Percentiles rank a stretch among this genome's conserved stretches.
Conservation (phyloP, 164 flowering plant genomes). For the Sextonia rubra region DNA sequence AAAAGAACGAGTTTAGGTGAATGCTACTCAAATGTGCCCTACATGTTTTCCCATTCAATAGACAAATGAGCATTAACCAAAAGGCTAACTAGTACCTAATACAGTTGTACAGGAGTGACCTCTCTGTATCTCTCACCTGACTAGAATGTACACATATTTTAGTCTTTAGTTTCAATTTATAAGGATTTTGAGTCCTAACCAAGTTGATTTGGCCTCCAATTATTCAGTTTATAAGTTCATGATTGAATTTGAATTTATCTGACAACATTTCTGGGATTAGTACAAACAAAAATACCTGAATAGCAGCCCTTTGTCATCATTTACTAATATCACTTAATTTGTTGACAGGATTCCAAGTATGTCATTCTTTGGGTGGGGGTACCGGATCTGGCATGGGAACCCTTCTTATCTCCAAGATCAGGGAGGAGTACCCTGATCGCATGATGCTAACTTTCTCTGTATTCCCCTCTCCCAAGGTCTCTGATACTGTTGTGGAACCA, state of each 20-base stretch:
- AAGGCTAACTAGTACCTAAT: no score
- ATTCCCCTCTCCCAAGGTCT: slow-evolving; percentile 8
- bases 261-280: background rate
- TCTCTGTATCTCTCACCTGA: background rate
- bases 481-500: slow-evolving; percentile 10
- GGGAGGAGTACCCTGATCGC: slow-evolving; percentile 11
- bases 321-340: background rate
- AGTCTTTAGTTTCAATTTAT: background rate
- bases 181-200: background rate
- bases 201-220: background rate
- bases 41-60: no score
- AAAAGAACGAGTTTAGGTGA: no score
- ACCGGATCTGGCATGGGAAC: slow-evolving; percentile 10
- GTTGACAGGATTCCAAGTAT: slow-evolving; percentile 10
- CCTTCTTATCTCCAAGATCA: slow-evolving; percentile 7
- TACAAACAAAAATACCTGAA: background rate
- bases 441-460: slow-evolving; percentile 11
- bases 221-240: background rate
- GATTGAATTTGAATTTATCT: background rate
- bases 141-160: background rate
- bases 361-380: slow-evolving; percentile 13
- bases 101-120: no score
- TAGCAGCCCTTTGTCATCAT: background rate
- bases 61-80: no score
- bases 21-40: no score